These are phyloP conservation scores for Psidium guajava DNA, from an alignment of 345 rosid species.

Conservation along the genomic window DNA sequence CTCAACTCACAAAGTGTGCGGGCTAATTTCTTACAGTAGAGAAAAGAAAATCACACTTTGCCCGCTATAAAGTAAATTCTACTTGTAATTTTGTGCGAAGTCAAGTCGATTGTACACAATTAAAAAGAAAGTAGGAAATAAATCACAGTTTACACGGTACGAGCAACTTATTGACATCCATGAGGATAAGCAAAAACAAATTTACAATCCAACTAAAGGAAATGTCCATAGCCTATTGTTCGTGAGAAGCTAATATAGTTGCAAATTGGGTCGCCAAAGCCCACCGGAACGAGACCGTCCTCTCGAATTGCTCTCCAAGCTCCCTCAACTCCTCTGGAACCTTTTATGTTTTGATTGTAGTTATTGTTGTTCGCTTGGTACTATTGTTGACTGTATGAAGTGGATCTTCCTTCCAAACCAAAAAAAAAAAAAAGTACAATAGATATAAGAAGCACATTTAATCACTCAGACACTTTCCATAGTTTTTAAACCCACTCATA, in stretches of 20 bases:
- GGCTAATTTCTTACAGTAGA: not conserved
- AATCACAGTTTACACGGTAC: rapidly evolving
- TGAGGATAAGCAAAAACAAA: not conserved
- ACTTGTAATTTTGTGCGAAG: not conserved
- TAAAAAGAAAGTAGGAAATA: not conserved
- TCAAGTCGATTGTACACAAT: not conserved
- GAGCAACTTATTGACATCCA: not conserved
- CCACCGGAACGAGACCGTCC: no score
- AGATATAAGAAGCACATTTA: not conserved
- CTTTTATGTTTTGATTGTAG: no score
- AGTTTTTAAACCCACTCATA: not conserved
- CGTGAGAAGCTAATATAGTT: no score
- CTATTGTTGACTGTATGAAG: no score
- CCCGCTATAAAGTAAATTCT: not conserved
- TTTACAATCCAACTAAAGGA: rapidly evolving
- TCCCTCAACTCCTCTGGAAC: no score
- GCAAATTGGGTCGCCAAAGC: no score
- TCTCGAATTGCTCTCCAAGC: no score
- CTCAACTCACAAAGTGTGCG: not conserved
- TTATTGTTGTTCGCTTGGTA: no score
- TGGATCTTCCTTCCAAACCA: no score
- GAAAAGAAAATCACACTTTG: not conserved
- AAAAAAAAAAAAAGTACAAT: not conserved
- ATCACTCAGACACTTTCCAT: not conserved
- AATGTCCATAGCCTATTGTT: no score